A percentile compares a stretch with the other conserved stretches of the same genome.
phyloP scores from a whole-genome alignment of 2,329 filamentous ascomycete species.

The Magnaporthiopsis rhizophila region DNA sequence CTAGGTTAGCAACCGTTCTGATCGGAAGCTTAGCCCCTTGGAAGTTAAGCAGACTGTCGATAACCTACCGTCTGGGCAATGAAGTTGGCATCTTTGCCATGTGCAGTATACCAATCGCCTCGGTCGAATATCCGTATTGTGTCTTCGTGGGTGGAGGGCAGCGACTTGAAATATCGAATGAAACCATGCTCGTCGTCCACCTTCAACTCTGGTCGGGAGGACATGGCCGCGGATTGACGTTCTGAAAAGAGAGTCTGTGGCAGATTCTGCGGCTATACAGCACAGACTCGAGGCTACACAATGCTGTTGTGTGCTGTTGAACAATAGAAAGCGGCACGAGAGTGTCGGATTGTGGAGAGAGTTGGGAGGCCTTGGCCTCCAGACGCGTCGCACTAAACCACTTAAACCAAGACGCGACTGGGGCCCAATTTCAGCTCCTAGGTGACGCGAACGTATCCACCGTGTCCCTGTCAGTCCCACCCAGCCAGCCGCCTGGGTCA shows the following conservation, averaged over 20 bases:
- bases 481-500: not conserved
- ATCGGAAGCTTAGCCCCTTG: not conserved
- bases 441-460: not conserved
- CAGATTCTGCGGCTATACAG: not conserved
- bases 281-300: not conserved
- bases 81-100: slow-evolving; percentile 75
- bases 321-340: not conserved
- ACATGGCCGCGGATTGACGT: slow-evolving; percentile 38
- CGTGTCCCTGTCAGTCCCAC: not conserved
- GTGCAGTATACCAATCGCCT: slow-evolving; percentile 92
- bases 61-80: slow-evolving; percentile 64
- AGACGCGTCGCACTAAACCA: slow-evolving; percentile 13
- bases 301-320: not conserved
- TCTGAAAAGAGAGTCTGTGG: not conserved
- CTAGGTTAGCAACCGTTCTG: not conserved
- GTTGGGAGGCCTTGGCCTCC: not conserved
- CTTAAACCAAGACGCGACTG: slow-evolving; percentile 13
- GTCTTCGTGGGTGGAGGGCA: slow-evolving; percentile 61
- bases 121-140: slow-evolving; percentile 89
- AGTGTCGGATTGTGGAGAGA: not conserved
- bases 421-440: slow-evolving; percentile 15
- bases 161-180: slow-evolving; percentile 90
- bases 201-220: slow-evolving; percentile 65
- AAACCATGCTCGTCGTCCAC: slow-evolving; percentile 94
- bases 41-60: not conserved